phyloP scores from a whole-genome alignment of 139 green algal species.

The Picochlorum sp. region DNA sequence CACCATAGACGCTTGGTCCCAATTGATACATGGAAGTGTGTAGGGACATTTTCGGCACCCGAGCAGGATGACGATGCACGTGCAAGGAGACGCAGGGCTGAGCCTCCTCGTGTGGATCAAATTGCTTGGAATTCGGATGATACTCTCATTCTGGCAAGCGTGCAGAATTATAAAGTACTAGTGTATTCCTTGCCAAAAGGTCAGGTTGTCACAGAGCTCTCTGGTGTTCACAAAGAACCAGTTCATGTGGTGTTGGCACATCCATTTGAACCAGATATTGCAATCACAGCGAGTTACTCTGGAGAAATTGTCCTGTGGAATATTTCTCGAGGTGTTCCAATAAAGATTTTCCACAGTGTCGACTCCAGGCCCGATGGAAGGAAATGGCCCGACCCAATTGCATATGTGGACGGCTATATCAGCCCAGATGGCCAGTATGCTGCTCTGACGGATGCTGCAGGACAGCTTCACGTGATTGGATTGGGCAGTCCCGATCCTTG shows the following conservation, averaged over 20 bases:
- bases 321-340: slow-evolving; percentile 13
- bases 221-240: slow-evolving; percentile 30
- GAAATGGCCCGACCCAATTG: slow-evolving; percentile 48
- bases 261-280: slow-evolving; percentile 48
- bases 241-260: slow-evolving; percentile 63
- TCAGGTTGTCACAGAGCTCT: slow-evolving; percentile 29
- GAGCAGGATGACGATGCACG: slow-evolving; percentile 30
- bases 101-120: slow-evolving; percentile 47
- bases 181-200: slow-evolving; percentile 42
- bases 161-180: slow-evolving; percentile 43
- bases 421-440: slow-evolving; percentile 36
- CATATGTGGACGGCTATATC: slow-evolving; percentile 63
- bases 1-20: slow-evolving; percentile 18
- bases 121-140: slow-evolving; percentile 54
- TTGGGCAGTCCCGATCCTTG: neutral
- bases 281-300: slow-evolving; percentile 63
- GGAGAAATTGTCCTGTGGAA: slow-evolving; percentile 64
- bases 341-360: slow-evolving; percentile 41
- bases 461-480: slow-evolving; percentile 57
- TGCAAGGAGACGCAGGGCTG: slow-evolving; percentile 21
- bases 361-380: slow-evolving; percentile 37
- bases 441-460: slow-evolving; percentile 49
- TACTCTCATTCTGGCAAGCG: slow-evolving; percentile 35
- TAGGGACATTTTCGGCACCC: slow-evolving; percentile 28
- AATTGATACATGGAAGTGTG: slow-evolving; percentile 34